These are phyloP conservation scores for Suhomyces wounanorum DNA, from an alignment of 1,139 yeast species.

Conservation along the genomic window DNA sequence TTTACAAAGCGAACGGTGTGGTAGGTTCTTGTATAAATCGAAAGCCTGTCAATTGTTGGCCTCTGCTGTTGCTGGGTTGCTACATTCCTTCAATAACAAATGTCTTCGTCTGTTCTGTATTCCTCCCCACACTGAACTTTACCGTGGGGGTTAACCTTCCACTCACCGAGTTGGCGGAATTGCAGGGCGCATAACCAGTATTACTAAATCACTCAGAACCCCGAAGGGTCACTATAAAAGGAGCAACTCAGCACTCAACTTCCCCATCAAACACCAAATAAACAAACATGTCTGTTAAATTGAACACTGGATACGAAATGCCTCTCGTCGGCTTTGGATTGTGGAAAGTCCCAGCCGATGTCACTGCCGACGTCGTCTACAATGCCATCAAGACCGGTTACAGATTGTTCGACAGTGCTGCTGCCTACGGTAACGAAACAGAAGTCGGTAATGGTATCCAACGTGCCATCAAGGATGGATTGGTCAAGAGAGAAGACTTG, in stretches of 20 bases:
- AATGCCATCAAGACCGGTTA: slow-evolving; percentile 72
- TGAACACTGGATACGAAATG: slow-evolving; percentile 61
- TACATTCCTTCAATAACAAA: no score
- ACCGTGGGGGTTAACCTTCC: slow-evolving; percentile 2
- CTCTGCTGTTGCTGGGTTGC: no score
- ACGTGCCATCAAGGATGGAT: slow-evolving; percentile 64
- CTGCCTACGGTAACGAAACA: slow-evolving; percentile 75
- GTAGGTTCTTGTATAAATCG: no score
- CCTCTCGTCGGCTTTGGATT: slow-evolving; percentile 69
- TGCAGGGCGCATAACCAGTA: background rate
- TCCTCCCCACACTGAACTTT: background rate
- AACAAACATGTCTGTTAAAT: slow-evolving; percentile 41
- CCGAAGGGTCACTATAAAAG: background rate
- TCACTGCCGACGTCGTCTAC: slow-evolving; percentile 61
- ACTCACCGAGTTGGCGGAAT: background rate
- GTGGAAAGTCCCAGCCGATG: slow-evolving; percentile 63
- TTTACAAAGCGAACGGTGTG: no score
- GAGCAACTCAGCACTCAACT: background rate
- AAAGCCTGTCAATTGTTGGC: no score
- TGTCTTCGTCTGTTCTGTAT: no score
- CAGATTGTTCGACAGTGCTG: slow-evolving; percentile 76
- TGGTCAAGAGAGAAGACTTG: slow-evolving; percentile 71
- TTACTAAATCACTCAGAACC: background rate
- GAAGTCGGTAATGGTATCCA: slow-evolving; percentile 73
- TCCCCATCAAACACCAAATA: background rate